Base-by-base conservation (phyloP, 1,284 basidiomycete species). In the Sporisorium graminicola region DNA sequence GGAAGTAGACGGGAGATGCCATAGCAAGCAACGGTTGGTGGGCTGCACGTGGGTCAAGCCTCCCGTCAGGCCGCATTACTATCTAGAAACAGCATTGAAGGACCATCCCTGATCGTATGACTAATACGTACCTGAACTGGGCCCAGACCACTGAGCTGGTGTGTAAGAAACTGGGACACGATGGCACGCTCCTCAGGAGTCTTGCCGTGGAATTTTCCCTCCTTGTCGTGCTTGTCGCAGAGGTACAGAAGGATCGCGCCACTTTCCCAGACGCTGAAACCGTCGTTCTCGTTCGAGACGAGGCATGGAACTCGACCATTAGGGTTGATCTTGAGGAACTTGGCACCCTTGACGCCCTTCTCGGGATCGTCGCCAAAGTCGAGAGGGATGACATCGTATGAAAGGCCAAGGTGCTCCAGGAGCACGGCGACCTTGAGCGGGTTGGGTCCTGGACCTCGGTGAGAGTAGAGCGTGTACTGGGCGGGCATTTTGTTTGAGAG, bases 381-480 rank as follows among this genome's bases (percentile, higher is more conserved):
- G 35, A 82, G 69, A 2, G 69, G 53, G 12, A 78, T 65, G 14
- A 80, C 68, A 7, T 83, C 77, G 66, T 82, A 84, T 0, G 59
- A 54, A 24, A 82, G 43, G 47, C 80, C 80, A 26, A 84, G 78
- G 27, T 75, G 62, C 76, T 83, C 82, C 53, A 83, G 58, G 14
- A 82, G 55, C 22, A 79, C 65, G 18, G 79, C 82, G 1, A 63
- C 64, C 73, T 83, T 83, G 60, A 77, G 69, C 0, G 82, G 82
- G 67, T 82, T 83, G 12, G 82, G 81, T 16, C 79, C 82, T 27
- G 67, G 60, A 42, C 78, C 80, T 18, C 51, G 63, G 67, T 81
- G 79, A 6, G 76, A 70, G 63, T 81, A 81, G 26, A 81, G 73
- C n/a, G 79, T 81, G 76, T 80, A 81, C 40, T 81, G 78, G 50